Percentiles rank a stretch among this genome's conserved stretches.
Evolutionary conservation across 2,329 filamentous ascomycete genomes (phyloP).

Genomic region (Xylariaceae sp.): DNA sequence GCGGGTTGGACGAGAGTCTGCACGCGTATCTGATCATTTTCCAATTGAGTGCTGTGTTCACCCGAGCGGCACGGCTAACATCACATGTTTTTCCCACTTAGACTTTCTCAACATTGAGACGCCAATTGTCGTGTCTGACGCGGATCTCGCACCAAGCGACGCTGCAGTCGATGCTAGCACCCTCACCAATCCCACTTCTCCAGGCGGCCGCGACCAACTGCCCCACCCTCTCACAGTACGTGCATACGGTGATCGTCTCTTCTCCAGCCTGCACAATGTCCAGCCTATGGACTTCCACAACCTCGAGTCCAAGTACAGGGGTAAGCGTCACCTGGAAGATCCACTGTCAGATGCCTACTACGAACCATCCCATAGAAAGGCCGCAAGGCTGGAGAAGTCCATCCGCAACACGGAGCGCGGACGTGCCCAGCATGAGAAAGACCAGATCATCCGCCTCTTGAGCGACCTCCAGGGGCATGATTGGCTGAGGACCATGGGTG

Average conservation of each 20-base stretch:
- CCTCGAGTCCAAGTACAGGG: constrained; percentile 45
- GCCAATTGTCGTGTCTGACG: constrained; percentile 68
- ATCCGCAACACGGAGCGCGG: constrained; percentile 64
- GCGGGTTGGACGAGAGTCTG: too few relatives aligned
- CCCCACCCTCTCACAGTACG: constrained; percentile 41
- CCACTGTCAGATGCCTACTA: constrained; percentile 56
- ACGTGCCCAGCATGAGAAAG: constrained; percentile 64
- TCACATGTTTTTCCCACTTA: constrained; percentile 35
- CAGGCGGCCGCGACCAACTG: constrained; percentile 28
- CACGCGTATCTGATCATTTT: too few relatives aligned
- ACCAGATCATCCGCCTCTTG: constrained; percentile 63
- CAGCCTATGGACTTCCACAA: constrained; percentile 57
- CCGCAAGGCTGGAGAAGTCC: constrained; percentile 59
- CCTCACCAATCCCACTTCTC: constrained; percentile 37
- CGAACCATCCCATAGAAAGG: constrained; percentile 54
- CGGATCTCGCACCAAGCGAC: constrained; percentile 30
- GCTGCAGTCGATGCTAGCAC: constrained; percentile 26
- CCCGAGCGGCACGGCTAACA: constrained; percentile 11
- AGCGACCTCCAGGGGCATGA: constrained; percentile 87
- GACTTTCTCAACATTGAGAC: constrained; percentile 73
- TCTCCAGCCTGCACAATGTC: constrained; percentile 54
- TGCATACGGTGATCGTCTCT: constrained; percentile 55
- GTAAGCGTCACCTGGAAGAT: constrained; percentile 44
- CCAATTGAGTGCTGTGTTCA: too few relatives aligned
- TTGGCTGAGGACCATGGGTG: constrained; percentile 89